These are phyloP conservation scores for Penicillium sumatraense DNA, from an alignment of 2,329 filamentous ascomycete genomes.

Conservation along the genomic window DNA sequence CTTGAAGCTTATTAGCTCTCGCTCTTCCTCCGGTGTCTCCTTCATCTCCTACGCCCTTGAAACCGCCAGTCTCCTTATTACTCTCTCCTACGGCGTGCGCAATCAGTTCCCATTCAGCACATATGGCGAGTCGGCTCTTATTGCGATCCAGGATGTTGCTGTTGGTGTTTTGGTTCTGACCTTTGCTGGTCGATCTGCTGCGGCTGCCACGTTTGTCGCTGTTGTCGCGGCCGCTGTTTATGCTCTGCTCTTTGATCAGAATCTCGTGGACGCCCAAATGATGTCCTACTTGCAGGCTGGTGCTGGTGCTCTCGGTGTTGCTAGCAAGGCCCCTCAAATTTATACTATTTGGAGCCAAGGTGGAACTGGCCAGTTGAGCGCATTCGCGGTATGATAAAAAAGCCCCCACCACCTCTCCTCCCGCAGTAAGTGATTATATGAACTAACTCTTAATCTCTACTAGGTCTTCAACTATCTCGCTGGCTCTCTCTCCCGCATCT, in stretches of 20 bases:
- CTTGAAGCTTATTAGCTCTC: conserved; percentile 81
- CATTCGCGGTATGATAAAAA: conserved; percentile 77
- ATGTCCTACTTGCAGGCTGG: conserved; percentile 80
- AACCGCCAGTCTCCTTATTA: conserved; percentile 84
- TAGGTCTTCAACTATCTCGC: conserved; percentile 98
- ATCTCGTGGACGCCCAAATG: conserved; percentile 66
- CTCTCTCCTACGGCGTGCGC: conserved; percentile 88
- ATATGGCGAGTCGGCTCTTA: conserved; percentile 91
- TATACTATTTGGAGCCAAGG: conserved; percentile 81
- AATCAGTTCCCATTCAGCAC: conserved; percentile 95
- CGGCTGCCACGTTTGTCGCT: conserved; percentile 78
- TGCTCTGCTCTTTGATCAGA: conserved; percentile 68
- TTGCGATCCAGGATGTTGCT: conserved; percentile 87
- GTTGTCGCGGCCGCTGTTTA: conserved; percentile 71
- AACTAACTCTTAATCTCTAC: conserved; percentile 9
- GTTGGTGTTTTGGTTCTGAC: conserved; percentile 86
- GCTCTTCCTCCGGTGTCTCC: conserved; percentile 80
- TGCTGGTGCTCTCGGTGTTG: conserved; percentile 79
- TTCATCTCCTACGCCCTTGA: conserved; percentile 94
- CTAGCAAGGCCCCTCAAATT: conserved; percentile 94
- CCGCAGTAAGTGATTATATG: neutral
- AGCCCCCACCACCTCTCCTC: conserved; percentile 1
- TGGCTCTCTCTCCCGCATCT: conserved; percentile 91
- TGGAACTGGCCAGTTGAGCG: conserved; percentile 91
- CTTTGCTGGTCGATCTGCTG: conserved; percentile 71